Base-by-base conservation (phyloP, 2,329 filamentous ascomycete species). In the Colletotrichum navitas region DNA sequence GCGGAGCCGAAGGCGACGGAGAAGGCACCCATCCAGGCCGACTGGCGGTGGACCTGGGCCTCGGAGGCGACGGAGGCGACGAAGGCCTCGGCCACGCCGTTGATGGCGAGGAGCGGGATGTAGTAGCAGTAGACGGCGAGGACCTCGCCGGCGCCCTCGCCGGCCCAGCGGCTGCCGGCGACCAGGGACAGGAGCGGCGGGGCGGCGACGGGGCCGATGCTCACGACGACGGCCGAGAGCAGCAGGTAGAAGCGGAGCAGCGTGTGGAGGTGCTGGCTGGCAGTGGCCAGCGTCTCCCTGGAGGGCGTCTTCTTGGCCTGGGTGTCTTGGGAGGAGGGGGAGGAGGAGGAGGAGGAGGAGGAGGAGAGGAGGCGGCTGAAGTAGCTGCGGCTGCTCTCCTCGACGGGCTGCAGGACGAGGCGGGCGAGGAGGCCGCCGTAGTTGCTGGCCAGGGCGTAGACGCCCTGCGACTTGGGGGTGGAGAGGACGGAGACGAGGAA, bases 371-470 rank as follows among this genome's bases (percentile, higher is more conserved):
- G 85, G 43, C 92, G 92, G 63, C 94, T 95, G 72, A 98, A 98
- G 78, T 97, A 91, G 78, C 92, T 94, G 49, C 97, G 92, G 74
- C 93, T 95, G 79, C 92, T 95, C 81, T 99, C 97, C 81, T 99
- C 96, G 71, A 99, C 90, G 10, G 96, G 97, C 78, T 98, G 96
- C 80, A 99, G 95, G 62, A 99, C 84, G 74, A 98, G 89, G 3
- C 96, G 90, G 0, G 96, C 96, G 36, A 97, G 84, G 0, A 99
- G 88, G 2, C 95, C 93, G 29, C 96, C 96, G 79, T 96, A 99
- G 81, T 98, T 99, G 76, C 94, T 94, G 63, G 95, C 96, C 6
- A 99, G 87, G 0, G 95, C 94, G 78, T 98, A 99, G 45, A 94
- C 91, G 18, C 96, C 96, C 83, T 98, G 96, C 5, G 95, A 92